phyloP scores from a whole-genome alignment of 2,329 filamentous ascomycete species.

The Diaporthe velutina region DNA sequence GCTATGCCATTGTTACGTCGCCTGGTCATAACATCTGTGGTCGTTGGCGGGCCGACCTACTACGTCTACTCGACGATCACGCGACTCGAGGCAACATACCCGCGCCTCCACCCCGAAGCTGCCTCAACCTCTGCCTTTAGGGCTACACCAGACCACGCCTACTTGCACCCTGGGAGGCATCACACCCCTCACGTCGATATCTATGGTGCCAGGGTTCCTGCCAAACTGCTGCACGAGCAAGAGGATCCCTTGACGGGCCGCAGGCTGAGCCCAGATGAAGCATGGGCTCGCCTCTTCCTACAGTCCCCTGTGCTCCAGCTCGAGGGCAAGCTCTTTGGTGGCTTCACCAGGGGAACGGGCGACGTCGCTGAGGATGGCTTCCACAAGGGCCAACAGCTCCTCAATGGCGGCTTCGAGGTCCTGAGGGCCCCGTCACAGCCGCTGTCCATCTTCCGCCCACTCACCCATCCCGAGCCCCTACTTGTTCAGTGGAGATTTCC shows the following conservation, averaged over 20 bases:
- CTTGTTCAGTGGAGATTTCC: slow-evolving; percentile 25
- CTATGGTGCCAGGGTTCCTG: slow-evolving; percentile 21
- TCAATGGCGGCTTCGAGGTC: slow-evolving; percentile 29
- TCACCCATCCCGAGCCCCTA: slow-evolving; percentile 22
- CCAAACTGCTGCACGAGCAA: not conserved
- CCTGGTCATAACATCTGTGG: slow-evolving; percentile 4
- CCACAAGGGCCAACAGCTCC: slow-evolving; percentile 6
- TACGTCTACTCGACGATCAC: slow-evolving; percentile 17
- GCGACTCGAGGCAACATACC: slow-evolving; percentile 26
- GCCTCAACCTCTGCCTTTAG: slow-evolving; percentile 4
- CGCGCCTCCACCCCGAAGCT: slow-evolving; percentile 31
- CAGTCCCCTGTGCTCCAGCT: slow-evolving; percentile 31
- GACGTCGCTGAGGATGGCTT: slow-evolving; percentile 22
- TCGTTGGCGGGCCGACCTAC: slow-evolving; percentile 28
- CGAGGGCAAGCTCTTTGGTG: slow-evolving; percentile 30
- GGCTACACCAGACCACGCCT: not conserved
- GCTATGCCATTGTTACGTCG: slow-evolving; percentile 27
- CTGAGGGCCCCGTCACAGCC: slow-evolving; percentile 18
- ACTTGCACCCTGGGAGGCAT: not conserved
- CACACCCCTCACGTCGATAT: slow-evolving; percentile 31
- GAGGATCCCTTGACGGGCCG: not conserved
- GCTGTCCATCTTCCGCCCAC: slow-evolving; percentile 2
- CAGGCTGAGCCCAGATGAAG: slow-evolving; percentile 25
- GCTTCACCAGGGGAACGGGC: not conserved
- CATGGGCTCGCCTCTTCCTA: slow-evolving; percentile 30